Evolutionary conservation across 331 rosid species (phyloP), one percentile per base, ranked within the genome.

Genomic region (Quercus phellos): DNA sequence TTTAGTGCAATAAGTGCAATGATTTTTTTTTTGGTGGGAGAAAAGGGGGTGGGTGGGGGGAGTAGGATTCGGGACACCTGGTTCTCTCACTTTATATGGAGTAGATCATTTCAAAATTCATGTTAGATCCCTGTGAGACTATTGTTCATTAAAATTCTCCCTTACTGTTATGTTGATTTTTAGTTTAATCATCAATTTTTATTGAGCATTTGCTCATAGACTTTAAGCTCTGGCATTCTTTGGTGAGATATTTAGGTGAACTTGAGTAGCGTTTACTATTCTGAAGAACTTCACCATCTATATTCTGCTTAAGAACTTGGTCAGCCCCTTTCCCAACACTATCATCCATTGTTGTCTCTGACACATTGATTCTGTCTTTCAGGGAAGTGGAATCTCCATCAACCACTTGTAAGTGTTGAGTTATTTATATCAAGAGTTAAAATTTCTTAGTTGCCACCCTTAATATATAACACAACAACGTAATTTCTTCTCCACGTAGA

Each of bases 311-410:
- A 8, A 66, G 38, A 18, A 18, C 51, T 32, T 66, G 27, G 71
- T 34, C 51, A 17, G 26, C 51, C 50, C 14, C 26, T 32, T 63
- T 6, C 67, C 69, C 22, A 66, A 34, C 50, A 18, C 35, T 34
- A 32, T 34, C 14, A 66, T 66, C 21, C 43, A 18, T 66, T 9
- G 22, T 66, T 32, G 42, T 66, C 26, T 66, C 71, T 34, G 17
- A 32, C 24, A n/a, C n/a, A 8, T 66, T 66, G 51, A 66, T 66
- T 8, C 51, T 63, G 10, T 66, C 71, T n/a, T 66, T 34, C 70
- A 77, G 81, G 74, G 81, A 77, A 68, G 70, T 55, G 43, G 81
- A 77, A 55, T 77, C 74, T 54, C 58, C 81, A 14, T 42, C 69
- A 5, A 77, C 55, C 16, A 16, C 75, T 8, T 77, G 81, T 77